A percentile compares a stretch with the other conserved stretches of the same genome.
Conservation (phyloP, 1,284 basidiomycete species). For the Phylloboletellus chloephorus region DNA sequence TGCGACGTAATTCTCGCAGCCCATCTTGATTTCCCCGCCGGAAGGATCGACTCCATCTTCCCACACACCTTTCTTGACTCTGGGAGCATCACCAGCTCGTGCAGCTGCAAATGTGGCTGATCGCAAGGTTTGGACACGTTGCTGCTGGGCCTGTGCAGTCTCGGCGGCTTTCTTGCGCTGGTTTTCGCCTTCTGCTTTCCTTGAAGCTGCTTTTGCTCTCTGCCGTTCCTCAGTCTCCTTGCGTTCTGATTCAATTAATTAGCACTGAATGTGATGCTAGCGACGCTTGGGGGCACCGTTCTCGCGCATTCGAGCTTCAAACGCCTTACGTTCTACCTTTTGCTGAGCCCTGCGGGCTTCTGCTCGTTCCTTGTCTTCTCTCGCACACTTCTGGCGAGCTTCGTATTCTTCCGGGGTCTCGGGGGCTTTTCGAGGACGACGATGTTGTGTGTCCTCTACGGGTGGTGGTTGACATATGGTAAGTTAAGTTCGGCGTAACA, state of each 20-base stretch:
- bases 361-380: constrained; percentile 51
- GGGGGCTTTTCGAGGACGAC: constrained; percentile 16
- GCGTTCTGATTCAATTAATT: constrained; percentile 34
- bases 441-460: constrained; percentile 20
- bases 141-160: constrained; percentile 40
- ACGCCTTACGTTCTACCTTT: constrained; percentile 51
- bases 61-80: constrained; percentile 60
- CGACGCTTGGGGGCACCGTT: constrained; percentile 17
- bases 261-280: constrained; percentile 11
- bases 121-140: constrained; percentile 49
- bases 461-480: constrained; percentile 6
- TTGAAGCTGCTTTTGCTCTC: constrained; percentile 47
- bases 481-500: constrained; percentile 8
- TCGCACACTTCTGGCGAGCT: constrained; percentile 43
- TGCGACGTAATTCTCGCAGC: constrained; percentile 49
- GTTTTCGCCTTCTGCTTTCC: constrained; percentile 50
- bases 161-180: constrained; percentile 48
- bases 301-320: constrained; percentile 26
- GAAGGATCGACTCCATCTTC: constrained; percentile 64
- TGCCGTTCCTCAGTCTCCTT: constrained; percentile 53
- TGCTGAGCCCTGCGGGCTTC: constrained; percentile 43
- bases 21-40: constrained; percentile 58
- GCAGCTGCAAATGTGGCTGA: constrained; percentile 61
- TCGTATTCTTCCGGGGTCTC: constrained; percentile 49
- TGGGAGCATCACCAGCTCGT: constrained; percentile 43